Evolutionary conservation across 1,139 yeast species (phyloP).

Genomic region (Pichia sp.): DNA sequence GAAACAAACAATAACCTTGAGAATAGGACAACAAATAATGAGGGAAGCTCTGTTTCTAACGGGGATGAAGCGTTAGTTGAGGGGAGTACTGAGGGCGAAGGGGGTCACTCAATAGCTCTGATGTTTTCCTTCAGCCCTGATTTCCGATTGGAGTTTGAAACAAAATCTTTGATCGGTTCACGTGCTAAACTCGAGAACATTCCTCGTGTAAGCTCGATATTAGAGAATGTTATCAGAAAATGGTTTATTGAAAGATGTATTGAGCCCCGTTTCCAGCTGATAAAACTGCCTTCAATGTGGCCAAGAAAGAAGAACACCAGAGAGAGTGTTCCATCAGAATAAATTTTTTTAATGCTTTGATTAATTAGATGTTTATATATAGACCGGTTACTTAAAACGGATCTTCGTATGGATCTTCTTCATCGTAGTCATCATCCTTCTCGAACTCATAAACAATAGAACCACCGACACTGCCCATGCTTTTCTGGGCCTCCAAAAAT

Average conservation of each 20-base stretch:
- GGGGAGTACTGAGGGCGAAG: neutral
- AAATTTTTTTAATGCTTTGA: neutral
- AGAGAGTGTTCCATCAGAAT: constrained; percentile 24
- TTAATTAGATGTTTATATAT: neutral
- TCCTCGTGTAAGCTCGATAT: constrained; percentile 81
- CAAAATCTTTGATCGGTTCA: constrained; percentile 85
- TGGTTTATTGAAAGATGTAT: constrained; percentile 94
- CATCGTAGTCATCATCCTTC: constrained; percentile 84
- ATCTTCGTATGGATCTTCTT: constrained; percentile 96
- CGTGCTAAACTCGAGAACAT: constrained; percentile 89
- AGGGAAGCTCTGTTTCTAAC: neutral
- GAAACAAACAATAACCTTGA: neutral
- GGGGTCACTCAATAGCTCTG: constrained; percentile 48
- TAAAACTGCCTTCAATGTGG: constrained; percentile 85
- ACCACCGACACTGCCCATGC: constrained; percentile 65
- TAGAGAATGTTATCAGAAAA: constrained; percentile 75
- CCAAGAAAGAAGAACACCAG: constrained; percentile 75
- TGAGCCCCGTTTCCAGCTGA: constrained; percentile 85
- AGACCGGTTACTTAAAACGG: constrained; percentile 42
- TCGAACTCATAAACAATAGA: constrained; percentile 88
- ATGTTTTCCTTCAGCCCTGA: constrained; percentile 91
- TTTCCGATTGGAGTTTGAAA: constrained; percentile 79
- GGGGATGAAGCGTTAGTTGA: neutral
- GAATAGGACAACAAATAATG: neutral
- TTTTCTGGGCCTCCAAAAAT: constrained; percentile 77